These are phyloP conservation scores for Falciphora oryzae DNA, from an alignment of 2,329 filamentous ascomycete species.

Conservation along the genomic window DNA sequence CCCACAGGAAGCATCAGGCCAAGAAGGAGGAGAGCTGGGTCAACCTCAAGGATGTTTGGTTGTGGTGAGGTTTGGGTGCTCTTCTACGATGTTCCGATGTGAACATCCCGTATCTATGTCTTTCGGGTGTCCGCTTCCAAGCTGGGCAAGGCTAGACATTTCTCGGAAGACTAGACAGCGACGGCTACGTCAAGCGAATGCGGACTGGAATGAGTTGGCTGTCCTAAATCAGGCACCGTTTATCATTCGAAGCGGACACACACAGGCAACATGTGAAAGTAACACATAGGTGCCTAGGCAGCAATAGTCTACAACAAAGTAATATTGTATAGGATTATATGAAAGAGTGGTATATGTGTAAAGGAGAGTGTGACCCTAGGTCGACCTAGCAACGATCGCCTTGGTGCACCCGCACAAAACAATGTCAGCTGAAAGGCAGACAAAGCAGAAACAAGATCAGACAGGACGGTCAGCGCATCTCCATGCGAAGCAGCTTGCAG, in stretches of 20 bases:
- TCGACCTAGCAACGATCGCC: background rate
- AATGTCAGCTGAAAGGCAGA: background rate
- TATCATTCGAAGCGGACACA: no score
- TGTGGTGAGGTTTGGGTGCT: background rate
- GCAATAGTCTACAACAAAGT: background rate
- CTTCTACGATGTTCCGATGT: background rate
- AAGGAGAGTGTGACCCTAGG: background rate
- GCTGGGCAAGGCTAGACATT: no score
- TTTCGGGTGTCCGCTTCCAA: no score
- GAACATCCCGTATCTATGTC: no score
- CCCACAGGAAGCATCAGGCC: background rate
- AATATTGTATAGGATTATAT: background rate
- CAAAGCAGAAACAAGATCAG: background rate
- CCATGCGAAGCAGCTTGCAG: background rate
- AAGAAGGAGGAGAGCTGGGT: background rate
- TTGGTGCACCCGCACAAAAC: background rate
- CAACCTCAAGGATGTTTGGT: background rate
- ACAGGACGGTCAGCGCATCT: background rate
- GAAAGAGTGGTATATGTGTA: background rate
- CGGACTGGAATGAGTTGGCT: no score
- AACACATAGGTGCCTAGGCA: no score
- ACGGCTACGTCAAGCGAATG: no score
- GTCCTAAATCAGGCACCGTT: no score
- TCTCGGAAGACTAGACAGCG: no score
- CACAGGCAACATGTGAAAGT: no score